phyloP scores from a whole-genome alignment of 116 monocot genomes.

The Trichopus zeylanicus region DNA sequence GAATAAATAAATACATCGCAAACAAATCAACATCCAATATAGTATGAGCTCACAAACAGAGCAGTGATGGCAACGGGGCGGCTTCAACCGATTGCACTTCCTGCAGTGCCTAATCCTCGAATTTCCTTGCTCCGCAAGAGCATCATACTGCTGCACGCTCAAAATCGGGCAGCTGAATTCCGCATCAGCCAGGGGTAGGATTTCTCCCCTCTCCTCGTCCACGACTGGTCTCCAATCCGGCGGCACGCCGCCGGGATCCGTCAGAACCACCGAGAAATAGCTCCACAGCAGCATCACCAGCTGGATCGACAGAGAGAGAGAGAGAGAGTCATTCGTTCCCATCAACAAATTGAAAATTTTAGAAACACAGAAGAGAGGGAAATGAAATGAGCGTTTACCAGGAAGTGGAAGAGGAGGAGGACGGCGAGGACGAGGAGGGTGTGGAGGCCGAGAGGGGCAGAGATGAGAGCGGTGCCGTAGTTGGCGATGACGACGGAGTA shows the following conservation, averaged over 20 bases:
- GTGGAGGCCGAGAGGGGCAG: conserved; percentile 8
- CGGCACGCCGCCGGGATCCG: conserved; percentile 80
- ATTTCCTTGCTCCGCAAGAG: conserved; percentile 30
- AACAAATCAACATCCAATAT: not conserved
- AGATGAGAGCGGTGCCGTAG: conserved; percentile 38
- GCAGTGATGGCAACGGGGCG: conserved; percentile 96
- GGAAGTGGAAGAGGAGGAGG: conserved; percentile 40
- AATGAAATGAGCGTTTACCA: conserved; percentile 42
- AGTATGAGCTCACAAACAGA: conserved; percentile 73
- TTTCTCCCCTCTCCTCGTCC: conserved; percentile 78
- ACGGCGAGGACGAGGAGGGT: conserved; percentile 15
- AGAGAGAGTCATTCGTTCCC: not conserved
- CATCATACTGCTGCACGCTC: conserved; percentile 34
- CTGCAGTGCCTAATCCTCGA: conserved; percentile 64
- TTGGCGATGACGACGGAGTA: conserved; percentile 61
- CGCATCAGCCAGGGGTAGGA: conserved; percentile 34
- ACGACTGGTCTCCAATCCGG: conserved; percentile 67
- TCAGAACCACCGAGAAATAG: conserved; percentile 89
- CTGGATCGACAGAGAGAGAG: conserved; percentile 22
- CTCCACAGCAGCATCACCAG: conserved; percentile 88
- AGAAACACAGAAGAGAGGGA: not conserved
- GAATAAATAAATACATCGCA: not conserved
- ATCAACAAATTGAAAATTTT: not conserved
- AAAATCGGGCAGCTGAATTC: conserved; percentile 42
- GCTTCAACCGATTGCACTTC: conserved; percentile 90